phyloP scores from a whole-genome alignment of 352 stramenopile species.

The Pythium sp. region DNA sequence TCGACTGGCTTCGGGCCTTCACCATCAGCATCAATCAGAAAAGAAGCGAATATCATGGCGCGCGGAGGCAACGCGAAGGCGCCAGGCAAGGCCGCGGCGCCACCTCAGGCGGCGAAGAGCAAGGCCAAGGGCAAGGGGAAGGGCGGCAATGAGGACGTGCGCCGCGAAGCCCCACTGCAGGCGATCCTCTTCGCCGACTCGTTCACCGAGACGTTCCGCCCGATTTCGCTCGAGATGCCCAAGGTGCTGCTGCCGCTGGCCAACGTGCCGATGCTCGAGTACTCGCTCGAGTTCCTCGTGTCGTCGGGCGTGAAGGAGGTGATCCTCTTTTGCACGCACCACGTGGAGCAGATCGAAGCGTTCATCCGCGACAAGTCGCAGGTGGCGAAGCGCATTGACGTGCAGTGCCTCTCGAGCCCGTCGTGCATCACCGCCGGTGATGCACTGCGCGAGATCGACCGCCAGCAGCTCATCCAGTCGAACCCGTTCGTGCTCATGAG shows the following conservation, averaged over 20 bases:
- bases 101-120: background rate
- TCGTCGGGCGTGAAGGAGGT: slow-evolving; percentile 94
- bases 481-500: slow-evolving; percentile 98
- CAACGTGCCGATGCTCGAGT: slow-evolving; percentile 97
- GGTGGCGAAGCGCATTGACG: slow-evolving; percentile 52
- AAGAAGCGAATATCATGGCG: slow-evolving; percentile 18
- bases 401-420: slow-evolving; percentile 73
- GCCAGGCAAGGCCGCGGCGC: background rate
- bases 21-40: background rate
- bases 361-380: slow-evolving; percentile 71
- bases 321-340: slow-evolving; percentile 91
- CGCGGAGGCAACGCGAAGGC: slow-evolving; percentile 19
- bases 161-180: slow-evolving; percentile 92
- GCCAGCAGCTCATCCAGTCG: slow-evolving; percentile 91
- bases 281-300: slow-evolving; percentile 96
- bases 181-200: slow-evolving; percentile 96
- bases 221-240: slow-evolving; percentile 81
- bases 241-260: slow-evolving; percentile 96
- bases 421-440: slow-evolving; percentile 91
- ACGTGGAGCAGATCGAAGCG: slow-evolving; percentile 84
- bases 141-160: slow-evolving; percentile 62
- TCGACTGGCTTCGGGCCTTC: slow-evolving; percentile 8
- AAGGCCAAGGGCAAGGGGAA: slow-evolving; percentile 17
- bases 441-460: slow-evolving; percentile 96
- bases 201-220: slow-evolving; percentile 93